phyloP scores from a whole-genome alignment of 1,284 basidiomycete genomes.

The Heliocybe sulcata region DNA sequence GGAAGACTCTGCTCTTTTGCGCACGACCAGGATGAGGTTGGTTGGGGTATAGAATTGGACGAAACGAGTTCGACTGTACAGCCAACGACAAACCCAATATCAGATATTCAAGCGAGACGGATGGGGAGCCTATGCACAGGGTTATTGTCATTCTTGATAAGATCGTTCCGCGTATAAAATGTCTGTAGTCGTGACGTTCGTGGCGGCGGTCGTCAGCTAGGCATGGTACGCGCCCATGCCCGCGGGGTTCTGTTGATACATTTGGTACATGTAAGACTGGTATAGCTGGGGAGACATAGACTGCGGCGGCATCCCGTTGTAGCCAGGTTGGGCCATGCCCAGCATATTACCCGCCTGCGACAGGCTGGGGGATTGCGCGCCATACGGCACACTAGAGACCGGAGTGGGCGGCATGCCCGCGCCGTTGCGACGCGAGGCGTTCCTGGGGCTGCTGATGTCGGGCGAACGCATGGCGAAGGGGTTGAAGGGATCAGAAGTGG shows the following conservation, averaged over 20 bases:
- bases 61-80: not conserved
- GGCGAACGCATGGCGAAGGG: constrained; percentile 63
- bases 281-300: constrained; percentile 66
- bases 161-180: not conserved
- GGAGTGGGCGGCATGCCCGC: constrained; percentile 28
- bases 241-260: constrained; percentile 66
- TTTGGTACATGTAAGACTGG: constrained; percentile 76
- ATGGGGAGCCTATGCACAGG: not conserved
- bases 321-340: constrained; percentile 58
- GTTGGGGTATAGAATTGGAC: not conserved
- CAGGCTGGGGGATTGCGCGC: constrained; percentile 52
- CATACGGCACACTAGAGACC: constrained; percentile 44
- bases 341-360: constrained; percentile 46
- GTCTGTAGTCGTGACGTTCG: not conserved
- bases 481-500: constrained; percentile 66
- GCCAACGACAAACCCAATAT: not conserved
- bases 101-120: not conserved
- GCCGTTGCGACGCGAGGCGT: constrained; percentile 45
- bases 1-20: not conserved
- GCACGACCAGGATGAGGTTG: not conserved
- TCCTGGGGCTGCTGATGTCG: constrained; percentile 45
- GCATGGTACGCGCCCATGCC: constrained; percentile 72
- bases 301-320: constrained; percentile 52
- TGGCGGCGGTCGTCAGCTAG: constrained; percentile 34
- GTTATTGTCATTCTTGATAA: not conserved